A percentile compares a stretch with the other conserved stretches of the same genome.
These are phyloP conservation scores for Graphilbum sp. DNA, from an alignment of 2,329 filamentous ascomycete species.

Conservation along the genomic window DNA sequence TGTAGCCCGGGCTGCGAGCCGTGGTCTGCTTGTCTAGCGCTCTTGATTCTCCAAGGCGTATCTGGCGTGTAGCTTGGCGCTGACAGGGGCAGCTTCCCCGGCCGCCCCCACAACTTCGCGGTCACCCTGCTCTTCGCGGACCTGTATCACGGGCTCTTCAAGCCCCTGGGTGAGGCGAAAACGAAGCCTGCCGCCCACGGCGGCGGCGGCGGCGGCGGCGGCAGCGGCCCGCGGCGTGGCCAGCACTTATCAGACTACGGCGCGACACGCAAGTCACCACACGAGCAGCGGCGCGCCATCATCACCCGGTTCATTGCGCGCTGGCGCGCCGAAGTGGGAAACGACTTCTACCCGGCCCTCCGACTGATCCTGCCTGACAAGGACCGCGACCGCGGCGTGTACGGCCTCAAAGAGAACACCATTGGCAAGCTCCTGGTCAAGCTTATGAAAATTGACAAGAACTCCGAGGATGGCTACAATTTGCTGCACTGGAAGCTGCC, in stretches of 20 bases:
- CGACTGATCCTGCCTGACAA: conserved; percentile 85
- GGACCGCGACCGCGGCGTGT: conserved; percentile 81
- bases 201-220: conserved; percentile 15
- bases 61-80: too few relatives aligned
- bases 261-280: conserved; percentile 40
- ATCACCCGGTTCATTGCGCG: conserved; percentile 72
- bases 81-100: conserved; percentile 48
- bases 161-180: conserved; percentile 62
- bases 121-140: conserved; percentile 71
- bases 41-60: too few relatives aligned
- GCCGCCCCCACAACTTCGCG: conserved; percentile 65
- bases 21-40: too few relatives aligned
- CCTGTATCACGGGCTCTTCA: conserved; percentile 63
- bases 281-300: conserved; percentile 65
- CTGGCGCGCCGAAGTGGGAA: conserved; percentile 78
- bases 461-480: conserved; percentile 75
- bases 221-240: neutral
- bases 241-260: too few relatives aligned
- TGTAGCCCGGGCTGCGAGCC: too few relatives aligned
- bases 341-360: conserved; percentile 87
- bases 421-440: conserved; percentile 86
- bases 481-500: conserved; percentile 88
- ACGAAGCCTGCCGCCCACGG: conserved; percentile 48
- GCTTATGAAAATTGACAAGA: conserved; percentile 78
- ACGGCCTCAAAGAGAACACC: conserved; percentile 81